Percentiles rank a stretch among this genome's conserved stretches.
Evolutionary conservation across 2,329 filamentous ascomycete species (phyloP).

Genomic region (Domatiomyces catenatus): DNA sequence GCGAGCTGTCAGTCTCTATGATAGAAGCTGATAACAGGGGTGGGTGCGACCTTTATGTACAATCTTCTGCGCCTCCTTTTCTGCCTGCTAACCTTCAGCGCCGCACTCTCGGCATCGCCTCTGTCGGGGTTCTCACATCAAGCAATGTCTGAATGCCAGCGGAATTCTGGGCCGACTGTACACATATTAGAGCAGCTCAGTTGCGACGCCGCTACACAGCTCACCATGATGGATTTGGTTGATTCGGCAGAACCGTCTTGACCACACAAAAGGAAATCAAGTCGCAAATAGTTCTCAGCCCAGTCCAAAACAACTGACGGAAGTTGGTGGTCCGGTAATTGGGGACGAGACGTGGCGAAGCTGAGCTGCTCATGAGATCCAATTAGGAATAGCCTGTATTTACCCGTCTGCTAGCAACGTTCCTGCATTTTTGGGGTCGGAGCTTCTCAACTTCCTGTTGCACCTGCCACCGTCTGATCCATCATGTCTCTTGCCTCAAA

Average conservation of each 20-base stretch:
- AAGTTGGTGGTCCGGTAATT: neutral
- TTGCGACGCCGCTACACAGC: neutral
- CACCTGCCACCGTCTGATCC: neutral
- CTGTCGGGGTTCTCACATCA: conserved; percentile 45
- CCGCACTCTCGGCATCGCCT: conserved; percentile 4
- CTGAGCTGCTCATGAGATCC: neutral
- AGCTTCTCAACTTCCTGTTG: neutral
- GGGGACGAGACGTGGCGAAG: neutral
- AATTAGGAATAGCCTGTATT: neutral
- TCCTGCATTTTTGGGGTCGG: neutral
- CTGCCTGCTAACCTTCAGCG: conserved; percentile 46
- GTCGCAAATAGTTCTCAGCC: neutral
- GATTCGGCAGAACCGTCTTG: neutral
- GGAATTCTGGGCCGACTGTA: conserved; percentile 92
- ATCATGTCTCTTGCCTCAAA: conserved; percentile 83
- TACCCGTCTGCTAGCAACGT: neutral
- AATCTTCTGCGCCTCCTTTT: conserved; percentile 97
- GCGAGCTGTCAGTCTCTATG: conserved; percentile 20
- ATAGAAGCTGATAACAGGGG: conserved; percentile 5
- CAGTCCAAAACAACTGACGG: neutral
- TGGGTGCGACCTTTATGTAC: conserved; percentile 71
- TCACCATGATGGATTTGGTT: neutral
- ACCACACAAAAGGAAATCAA: neutral
- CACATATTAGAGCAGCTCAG: conserved; percentile 2
- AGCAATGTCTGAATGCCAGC: conserved; percentile 96